These are phyloP conservation scores for Ramularia collo-cygni DNA, from an alignment of 2,329 filamentous ascomycete species.

Conservation along the genomic window DNA sequence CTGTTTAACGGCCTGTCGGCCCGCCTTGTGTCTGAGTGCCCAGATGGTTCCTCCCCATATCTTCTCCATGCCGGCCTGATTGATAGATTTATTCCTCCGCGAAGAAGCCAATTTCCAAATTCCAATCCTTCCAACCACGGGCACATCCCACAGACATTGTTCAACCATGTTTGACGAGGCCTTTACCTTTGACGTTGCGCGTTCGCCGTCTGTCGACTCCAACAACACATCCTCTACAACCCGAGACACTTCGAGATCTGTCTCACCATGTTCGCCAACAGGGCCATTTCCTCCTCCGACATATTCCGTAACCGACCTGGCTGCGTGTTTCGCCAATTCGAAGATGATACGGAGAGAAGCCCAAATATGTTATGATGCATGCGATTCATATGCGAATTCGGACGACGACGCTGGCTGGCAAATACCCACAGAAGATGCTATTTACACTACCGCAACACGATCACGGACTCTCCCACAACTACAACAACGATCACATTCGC, in stretches of 20 bases:
- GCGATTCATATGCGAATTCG: constrained; percentile 27
- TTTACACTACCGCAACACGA: constrained; percentile 1
- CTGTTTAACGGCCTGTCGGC: no score
- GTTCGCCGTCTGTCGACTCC: constrained; percentile 24
- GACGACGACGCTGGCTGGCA: constrained; percentile 27
- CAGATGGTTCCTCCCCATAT: no score
- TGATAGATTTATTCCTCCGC: no score
- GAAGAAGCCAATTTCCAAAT: no score
- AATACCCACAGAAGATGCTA: constrained; percentile 14
- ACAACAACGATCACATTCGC: constrained; percentile 25
- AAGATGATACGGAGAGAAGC: constrained; percentile 22
- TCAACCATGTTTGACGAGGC: constrained; percentile 25
- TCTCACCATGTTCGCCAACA: constrained; percentile 27
- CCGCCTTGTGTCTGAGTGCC: no score
- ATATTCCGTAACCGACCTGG: constrained; percentile 28
- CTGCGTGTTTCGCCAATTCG: constrained; percentile 23
- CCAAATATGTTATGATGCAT: constrained; percentile 28
- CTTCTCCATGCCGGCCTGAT: no score
- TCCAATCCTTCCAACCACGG: no score
- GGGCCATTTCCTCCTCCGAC: constrained; percentile 18
- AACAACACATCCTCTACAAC: constrained; percentile 16
- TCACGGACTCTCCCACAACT: constrained; percentile 13
- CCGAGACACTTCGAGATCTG: constrained; percentile 23
- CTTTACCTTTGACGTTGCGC: constrained; percentile 24
- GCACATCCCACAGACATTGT: no score